Evolutionary conservation across 805 yeast species (phyloP), one percentile per base, ranked within the genome.

Genomic region (Yamadazyma sp.): DNA sequence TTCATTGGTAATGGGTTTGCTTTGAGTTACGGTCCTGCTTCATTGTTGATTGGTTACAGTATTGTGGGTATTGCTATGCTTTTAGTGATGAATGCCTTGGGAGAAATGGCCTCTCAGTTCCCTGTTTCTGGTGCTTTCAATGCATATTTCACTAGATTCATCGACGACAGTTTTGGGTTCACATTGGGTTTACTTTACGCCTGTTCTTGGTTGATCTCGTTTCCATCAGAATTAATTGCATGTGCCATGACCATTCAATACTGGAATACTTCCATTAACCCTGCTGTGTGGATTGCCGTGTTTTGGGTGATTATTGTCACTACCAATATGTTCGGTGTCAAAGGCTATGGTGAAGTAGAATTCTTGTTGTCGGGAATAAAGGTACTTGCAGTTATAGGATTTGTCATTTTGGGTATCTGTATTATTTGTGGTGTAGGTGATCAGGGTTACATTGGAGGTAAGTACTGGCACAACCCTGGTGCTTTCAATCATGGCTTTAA

Each of bases 41-140:
- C 64, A 18, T 67, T 45, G 22, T 62, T 80, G 9, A 66, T 80
- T 28, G 84, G 82, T n/a, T 79, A 75, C 52, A 56, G 67, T 3
- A 53, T 81, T 42, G 74, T 79, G 45, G 82, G 82, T 21, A 49
- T 67, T 9, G 70, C 78, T 62, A 68, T 82, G 29, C 74, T 71
- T 51, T 66, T 74, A 45, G 79, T 80, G 40, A 74, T 80, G 53
- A 73, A 71, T 39, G 74, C 79, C 18, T 70, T 78, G 47, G 85
- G 86, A 40, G 88, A 82, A 53, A 62, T 75, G 45, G 85, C 81
- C 37, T 75, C 75, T 42, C 66, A 59, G 41, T 56, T 53, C 55
- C 71, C 61, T 27, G 62, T 55, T 47, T 67, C 52, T 17, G 71
- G 71, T 40, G 62, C 68, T 16, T 64, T 63, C 39, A 59, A 57